Evolutionary conservation across 768 basidiomycete species (phyloP), one percentile per base, ranked within the genome.

Genomic region (Pleurotus tuber-regium): DNA sequence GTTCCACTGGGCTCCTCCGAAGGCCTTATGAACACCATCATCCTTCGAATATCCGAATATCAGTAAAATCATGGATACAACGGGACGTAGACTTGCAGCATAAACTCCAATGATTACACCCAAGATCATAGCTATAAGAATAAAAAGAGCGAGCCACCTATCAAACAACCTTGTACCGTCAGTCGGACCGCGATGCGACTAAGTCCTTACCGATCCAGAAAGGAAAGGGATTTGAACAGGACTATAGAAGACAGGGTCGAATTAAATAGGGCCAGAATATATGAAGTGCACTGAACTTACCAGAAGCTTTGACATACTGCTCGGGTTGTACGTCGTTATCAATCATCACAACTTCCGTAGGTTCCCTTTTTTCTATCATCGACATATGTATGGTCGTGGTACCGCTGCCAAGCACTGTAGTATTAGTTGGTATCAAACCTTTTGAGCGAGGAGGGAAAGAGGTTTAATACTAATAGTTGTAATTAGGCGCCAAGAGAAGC

Each of bases 31-130:
- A 1, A 89, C 80, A 26, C 71, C 46, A n/a, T 35, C 19, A 10
- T 48, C 30, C 46, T 48, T n/a, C 9, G 8, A 2, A 8, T 5
- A 2, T 9, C n/a, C n/a, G n/a, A n/a, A 18, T 40, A 19, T 14
- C 8, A 14, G 10, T 23, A 16, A 9, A 2, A 42, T 11, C 23
- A 21, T 24, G 7, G 16, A 25, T 10, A 42, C 18, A 2, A 42
- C 23, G 9, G 29, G 31, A 6, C 14, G 14, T 6, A 16, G 19
- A 23, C 46, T 66, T 4, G 77, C 77, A 1, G 75, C 83, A 50
- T 79, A 89, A 47, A 81, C 80, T 2, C 90, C 89, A 18, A 93
- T 81, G 43, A 91, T 62, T 4, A 90, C 83, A 1, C 89, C 89
- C 16, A 85, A 55, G 44, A 92, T 77, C 90, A 92, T 92, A 23